Base-by-base conservation (phyloP, 176 grass and related monocot genomes). In the Carex parvula region DNA sequence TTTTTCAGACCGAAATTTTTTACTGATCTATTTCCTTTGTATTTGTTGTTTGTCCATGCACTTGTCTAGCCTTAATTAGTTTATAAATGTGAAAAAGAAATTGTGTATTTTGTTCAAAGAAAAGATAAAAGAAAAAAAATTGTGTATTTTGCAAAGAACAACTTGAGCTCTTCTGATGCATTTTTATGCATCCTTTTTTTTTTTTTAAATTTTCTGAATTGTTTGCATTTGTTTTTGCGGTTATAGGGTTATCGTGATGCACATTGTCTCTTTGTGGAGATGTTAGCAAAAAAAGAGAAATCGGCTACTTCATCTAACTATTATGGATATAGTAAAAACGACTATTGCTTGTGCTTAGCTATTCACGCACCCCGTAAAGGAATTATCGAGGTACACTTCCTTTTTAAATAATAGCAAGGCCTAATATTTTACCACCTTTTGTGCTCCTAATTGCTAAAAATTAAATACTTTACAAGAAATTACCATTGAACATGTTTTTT, bases 351-450 rank as follows among this genome's bases (percentile, higher is more conserved):
- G 80, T 98, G 95, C 67, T 73, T 98, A 80, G 95, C 92, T 81
- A 98, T 98, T 79, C 95, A 98, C 83, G 95, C 95, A 70, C 95
- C 95, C 37, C 88, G 95, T 21, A 95, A 90, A 90, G 95, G 91
- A 56, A 98, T 98, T 87, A 98, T 95, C 50, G 95, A 95, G 95
- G 95, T 98, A 90, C 0, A 17, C 58, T 68, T 65, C 42, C 46
- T 8, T 63, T 48, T n/a, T 22, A 17, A 20, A 35, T 75, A 53
- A 52, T 22, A 29, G 5, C 46, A 26, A 30, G 48, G 11, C 2
- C 48, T 54, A 41, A 18, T 68, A 68, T 4, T 5, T 24, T 67
- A 15, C 64, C 14, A 33, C 5, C 33, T 8, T 70, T 70, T 70
- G 33, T 6, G 9, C 46, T 62, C 20, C 60, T n/a, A 70, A 17